phyloP scores from a whole-genome alignment of 495 filamentous ascomycete species.

The Hyaloscypha variabilis region DNA sequence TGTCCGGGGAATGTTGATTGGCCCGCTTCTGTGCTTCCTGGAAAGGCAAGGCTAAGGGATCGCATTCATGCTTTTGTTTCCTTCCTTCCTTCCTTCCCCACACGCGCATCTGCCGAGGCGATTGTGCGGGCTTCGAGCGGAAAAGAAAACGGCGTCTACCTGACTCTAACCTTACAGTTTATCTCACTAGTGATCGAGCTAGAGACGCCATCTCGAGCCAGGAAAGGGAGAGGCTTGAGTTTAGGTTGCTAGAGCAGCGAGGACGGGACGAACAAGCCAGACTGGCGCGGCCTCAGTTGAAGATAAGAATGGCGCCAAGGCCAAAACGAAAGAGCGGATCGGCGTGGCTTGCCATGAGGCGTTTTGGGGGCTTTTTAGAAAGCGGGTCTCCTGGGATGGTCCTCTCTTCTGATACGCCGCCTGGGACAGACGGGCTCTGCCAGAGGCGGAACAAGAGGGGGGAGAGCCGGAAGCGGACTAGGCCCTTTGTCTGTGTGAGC shows the following conservation, averaged over 20 bases:
- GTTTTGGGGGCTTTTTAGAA: conserved; percentile 1
- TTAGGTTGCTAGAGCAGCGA: background rate
- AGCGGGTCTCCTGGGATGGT: background rate
- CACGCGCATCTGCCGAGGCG: conserved; percentile 23
- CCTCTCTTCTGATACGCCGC: background rate
- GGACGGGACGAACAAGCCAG: background rate
- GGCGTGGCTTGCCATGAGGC: conserved; percentile 3
- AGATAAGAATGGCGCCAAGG: conserved; percentile 2
- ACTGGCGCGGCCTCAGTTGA: background rate
- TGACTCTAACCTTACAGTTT: no score
- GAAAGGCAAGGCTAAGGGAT: background rate
- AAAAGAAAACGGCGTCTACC: background rate
- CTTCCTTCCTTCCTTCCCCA: conserved; percentile 9
- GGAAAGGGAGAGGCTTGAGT: conserved; percentile 9
- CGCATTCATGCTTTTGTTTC: background rate
- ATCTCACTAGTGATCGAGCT: background rate
- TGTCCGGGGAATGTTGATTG: conserved; percentile 5
- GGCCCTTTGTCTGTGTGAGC: no score
- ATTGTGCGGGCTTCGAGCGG: background rate
- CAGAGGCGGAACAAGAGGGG: no score
- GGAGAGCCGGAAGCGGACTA: no score
- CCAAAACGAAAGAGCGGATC: background rate
- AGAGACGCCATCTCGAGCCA: conserved; percentile 7
- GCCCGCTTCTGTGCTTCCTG: conserved; percentile 3
- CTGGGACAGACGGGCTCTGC: no score